Conservation (phyloP, 2,329 filamentous ascomycete genomes). For the Trichoderma cornu-damae region DNA sequence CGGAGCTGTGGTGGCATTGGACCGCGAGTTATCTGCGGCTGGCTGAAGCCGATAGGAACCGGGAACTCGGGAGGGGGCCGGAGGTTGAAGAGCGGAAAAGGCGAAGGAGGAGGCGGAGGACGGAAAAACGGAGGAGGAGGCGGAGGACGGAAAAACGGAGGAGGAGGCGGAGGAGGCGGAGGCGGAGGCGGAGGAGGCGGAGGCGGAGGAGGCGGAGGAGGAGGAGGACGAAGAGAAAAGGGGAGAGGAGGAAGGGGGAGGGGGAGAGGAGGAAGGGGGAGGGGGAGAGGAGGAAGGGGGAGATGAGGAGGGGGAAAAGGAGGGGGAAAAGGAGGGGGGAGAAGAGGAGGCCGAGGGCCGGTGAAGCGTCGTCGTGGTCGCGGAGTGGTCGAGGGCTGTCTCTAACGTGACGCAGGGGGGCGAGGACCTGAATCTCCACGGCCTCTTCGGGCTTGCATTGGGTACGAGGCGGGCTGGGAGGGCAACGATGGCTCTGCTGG, state of each 20-base stretch:
- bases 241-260: background rate
- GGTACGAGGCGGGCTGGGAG: conserved; percentile 7
- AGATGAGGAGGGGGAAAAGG: background rate
- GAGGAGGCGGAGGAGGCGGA: too few relatives aligned
- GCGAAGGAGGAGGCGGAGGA: too few relatives aligned
- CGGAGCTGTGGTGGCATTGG: conserved; percentile 38
- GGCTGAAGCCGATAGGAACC: too few relatives aligned
- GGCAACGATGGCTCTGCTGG: background rate
- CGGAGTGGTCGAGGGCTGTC: conserved; percentile 18
- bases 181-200: too few relatives aligned
- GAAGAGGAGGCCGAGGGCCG: background rate
- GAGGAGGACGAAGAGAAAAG: too few relatives aligned
- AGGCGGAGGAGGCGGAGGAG: background rate
- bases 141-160: too few relatives aligned
- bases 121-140: too few relatives aligned
- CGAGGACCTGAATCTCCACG: conserved; percentile 18
- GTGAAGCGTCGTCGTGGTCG: background rate
- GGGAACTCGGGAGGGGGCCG: too few relatives aligned
- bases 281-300: background rate
- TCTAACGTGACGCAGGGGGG: conserved; percentile 30
- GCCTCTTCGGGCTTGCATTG: conserved; percentile 23
- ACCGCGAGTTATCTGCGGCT: too few relatives aligned
- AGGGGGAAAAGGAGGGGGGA: background rate
- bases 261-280: background rate
- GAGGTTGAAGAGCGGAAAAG: too few relatives aligned